Conservation (phyloP, 306 rosid genomes). For the Cicer arietinum region DNA sequence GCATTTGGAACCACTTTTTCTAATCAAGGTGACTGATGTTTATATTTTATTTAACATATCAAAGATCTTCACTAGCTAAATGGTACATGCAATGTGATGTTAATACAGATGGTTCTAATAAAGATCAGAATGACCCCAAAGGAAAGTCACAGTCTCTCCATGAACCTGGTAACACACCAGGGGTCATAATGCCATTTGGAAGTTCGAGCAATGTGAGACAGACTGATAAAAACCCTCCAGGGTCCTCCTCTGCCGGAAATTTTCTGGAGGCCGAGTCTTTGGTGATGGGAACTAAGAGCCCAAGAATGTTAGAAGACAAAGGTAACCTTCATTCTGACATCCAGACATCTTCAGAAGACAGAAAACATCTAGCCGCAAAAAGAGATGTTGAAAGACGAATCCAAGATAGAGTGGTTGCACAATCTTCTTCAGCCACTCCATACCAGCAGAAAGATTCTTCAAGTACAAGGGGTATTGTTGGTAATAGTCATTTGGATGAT, state of each 20-base stretch:
- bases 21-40: conserved; percentile 70
- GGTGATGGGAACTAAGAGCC: conserved; percentile 67
- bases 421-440: conserved; percentile 51
- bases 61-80: conserved; percentile 38
- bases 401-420: conserved; percentile 64
- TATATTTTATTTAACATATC: conserved; percentile 9
- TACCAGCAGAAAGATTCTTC: conserved; percentile 62
- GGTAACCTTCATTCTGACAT: conserved; percentile 55
- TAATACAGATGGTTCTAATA: conserved; percentile 66
- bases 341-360: conserved; percentile 60
- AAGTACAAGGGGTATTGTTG: conserved; percentile 60
- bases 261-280: conserved; percentile 64
- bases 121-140: conserved; percentile 71
- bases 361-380: conserved; percentile 51
- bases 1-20: conserved; percentile 79
- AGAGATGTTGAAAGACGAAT: conserved; percentile 66
- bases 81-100: conserved; percentile 45
- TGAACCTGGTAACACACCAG: conserved; percentile 64
- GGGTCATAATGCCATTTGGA: conserved; percentile 68
- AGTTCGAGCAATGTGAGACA: conserved; percentile 64
- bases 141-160: conserved; percentile 71
- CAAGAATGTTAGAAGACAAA: conserved; percentile 59
- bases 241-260: conserved; percentile 64
- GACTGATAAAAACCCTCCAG: conserved; percentile 57
- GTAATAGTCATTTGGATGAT: conserved; percentile 61